Evolutionary conservation across 768 basidiomycete species (phyloP), one percentile per base, ranked within the genome.

Genomic region (Phlebiopsis flavidoalba): DNA sequence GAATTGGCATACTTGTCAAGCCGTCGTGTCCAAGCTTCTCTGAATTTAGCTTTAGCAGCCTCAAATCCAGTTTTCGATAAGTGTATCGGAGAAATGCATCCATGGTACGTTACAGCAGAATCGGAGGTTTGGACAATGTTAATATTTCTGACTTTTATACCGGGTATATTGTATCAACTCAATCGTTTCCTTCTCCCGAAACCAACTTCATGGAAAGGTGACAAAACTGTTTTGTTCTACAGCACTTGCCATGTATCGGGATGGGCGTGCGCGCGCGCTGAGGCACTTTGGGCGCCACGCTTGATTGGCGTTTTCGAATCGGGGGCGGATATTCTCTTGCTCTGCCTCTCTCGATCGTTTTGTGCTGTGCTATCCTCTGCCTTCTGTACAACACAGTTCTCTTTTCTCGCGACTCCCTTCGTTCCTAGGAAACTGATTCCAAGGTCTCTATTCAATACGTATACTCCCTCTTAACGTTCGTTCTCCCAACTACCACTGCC

Each of bases 361-460:
- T 57, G 26, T 58, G 57, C 59, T 57, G 26, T 58, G 57, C 59
- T 57, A 40, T 67, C 64, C 52, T 64, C 63, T 60, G 50, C 59
- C 53, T 54, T 50, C 64, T 68, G 67, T 68, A 68, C 61, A 68
- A 68, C 67, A 68, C 63, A 60, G 60, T 47, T 58, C 45, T 47
- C 65, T 64, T n/a, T n/a, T n/a, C n/a, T n/a, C n/a, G n/a, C 66
- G 54, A n/a, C 59, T 68, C 63, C 64, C 63, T 62, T 65, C 60
- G 51, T 62, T 55, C 57, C 48, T 52, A 50, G 57, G 61, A 57
- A 62, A 31, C 53, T 50, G 53, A 40, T 51, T 31, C 21, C 60
- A 46, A 19, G 15, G 17, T 57, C 60, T 5, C 36, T 53, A 47
- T 57, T 60, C 48, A 19, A 58, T 58, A 63, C 58, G 51, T 63